Conservation (phyloP, 192 early-diverging fungal species). For the Chytriomyces confervae region DNA sequence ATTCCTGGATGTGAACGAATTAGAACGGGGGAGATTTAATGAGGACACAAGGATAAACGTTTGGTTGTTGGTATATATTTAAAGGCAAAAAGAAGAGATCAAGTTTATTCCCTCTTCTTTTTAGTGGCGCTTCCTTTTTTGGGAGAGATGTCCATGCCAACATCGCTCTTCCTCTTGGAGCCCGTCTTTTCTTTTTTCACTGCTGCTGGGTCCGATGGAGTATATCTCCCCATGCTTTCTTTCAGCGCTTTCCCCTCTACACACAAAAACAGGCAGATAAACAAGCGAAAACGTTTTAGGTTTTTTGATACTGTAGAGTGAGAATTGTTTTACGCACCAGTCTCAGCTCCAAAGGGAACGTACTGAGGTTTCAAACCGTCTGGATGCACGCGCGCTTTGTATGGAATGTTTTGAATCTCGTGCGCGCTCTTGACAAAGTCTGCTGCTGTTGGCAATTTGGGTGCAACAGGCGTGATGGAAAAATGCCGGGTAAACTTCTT, state of each 20-base stretch:
- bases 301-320: not conserved
- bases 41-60: too few relatives aligned
- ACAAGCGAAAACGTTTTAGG: not conserved
- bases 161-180: not conserved
- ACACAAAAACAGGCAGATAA: not conserved
- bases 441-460: not conserved
- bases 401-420: not conserved
- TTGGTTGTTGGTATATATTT: too few relatives aligned
- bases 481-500: conserved; percentile 28
- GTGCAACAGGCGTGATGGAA: conserved; percentile 13
- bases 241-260: conserved; percentile 5
- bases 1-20: too few relatives aligned
- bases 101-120: not conserved
- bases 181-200: not conserved
- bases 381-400: conserved; percentile 12
- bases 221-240: conserved; percentile 18
- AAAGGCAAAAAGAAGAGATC: not conserved
- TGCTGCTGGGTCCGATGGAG: not conserved
- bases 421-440: conserved; percentile 6
- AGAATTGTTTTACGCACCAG: not conserved
- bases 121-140: not conserved
- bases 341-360: conserved; percentile 7
- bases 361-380: conserved; percentile 27
- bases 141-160: not conserved
- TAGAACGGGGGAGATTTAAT: too few relatives aligned